Conservation (phyloP, 192 early-diverging fungal species). For the Coemansia sp. region DNA sequence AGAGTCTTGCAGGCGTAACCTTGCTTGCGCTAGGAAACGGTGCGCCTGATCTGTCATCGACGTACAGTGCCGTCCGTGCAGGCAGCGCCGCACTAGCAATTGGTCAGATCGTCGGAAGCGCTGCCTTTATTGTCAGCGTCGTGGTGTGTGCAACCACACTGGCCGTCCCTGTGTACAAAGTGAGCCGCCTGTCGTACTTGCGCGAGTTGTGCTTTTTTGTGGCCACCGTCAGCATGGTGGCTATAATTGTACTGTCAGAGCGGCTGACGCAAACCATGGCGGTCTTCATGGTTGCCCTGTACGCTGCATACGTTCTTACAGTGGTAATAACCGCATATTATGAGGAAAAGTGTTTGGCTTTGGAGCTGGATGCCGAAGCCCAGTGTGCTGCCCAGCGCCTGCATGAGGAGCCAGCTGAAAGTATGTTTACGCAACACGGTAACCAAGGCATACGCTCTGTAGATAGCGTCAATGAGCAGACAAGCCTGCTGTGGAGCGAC, state of each 20-base stretch:
- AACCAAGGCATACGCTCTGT: background rate
- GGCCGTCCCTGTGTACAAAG: slow-evolving; percentile 69
- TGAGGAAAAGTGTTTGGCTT: slow-evolving; percentile 21
- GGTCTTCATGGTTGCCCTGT: slow-evolving; percentile 46
- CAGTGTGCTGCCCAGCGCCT: background rate
- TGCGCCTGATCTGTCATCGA: slow-evolving; percentile 88
- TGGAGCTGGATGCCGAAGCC: slow-evolving; percentile 9
- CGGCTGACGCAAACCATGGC: slow-evolving; percentile 35
- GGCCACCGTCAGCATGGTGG: slow-evolving; percentile 31
- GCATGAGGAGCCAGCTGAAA: slow-evolving; percentile 1
- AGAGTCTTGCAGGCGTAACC: slow-evolving; percentile 79
- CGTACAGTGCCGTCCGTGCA: slow-evolving; percentile 74
- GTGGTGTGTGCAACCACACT: slow-evolving; percentile 84
- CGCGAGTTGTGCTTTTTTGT: slow-evolving; percentile 81
- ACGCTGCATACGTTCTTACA: slow-evolving; percentile 41
- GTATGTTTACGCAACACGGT: background rate
- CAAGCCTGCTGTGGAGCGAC: slow-evolving; percentile 1
- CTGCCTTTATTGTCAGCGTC: slow-evolving; percentile 78
- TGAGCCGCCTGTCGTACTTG: slow-evolving; percentile 66
- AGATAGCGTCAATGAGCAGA: background rate
- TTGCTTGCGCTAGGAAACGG: slow-evolving; percentile 90
- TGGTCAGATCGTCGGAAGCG: slow-evolving; percentile 90
- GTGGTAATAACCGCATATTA: slow-evolving; percentile 52
- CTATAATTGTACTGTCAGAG: slow-evolving; percentile 28
- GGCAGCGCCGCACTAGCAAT: slow-evolving; percentile 78